A percentile compares a stretch with the other conserved stretches of the same genome.
Evolutionary conservation across 1,284 basidiomycete species (phyloP).

Genomic region (Tilletia caries): DNA sequence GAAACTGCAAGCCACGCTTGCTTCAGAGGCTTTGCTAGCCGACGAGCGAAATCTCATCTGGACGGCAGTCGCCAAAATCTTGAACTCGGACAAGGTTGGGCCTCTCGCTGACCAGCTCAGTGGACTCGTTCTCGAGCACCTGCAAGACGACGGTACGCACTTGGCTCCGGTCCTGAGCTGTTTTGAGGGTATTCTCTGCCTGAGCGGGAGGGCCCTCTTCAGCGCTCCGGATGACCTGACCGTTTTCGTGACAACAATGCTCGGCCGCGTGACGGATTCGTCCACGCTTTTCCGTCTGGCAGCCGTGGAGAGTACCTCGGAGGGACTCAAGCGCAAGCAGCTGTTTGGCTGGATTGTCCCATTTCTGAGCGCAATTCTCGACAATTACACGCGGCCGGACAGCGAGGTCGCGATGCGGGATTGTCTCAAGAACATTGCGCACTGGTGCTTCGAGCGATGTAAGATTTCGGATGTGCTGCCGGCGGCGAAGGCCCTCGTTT

Average conservation of each 20-base stretch:
- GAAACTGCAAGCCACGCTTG: neutral
- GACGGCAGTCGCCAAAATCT: neutral
- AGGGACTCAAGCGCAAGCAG: slow-evolving; percentile 21
- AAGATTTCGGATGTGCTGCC: slow-evolving; percentile 36
- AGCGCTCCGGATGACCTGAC: neutral
- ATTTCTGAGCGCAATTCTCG: slow-evolving; percentile 2
- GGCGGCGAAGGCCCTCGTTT: neutral
- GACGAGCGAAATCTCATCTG: neutral
- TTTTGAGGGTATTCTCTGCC: neutral
- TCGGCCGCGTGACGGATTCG: slow-evolving; percentile 13
- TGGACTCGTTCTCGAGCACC: neutral
- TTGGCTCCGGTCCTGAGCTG: neutral
- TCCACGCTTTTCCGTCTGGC: slow-evolving; percentile 24
- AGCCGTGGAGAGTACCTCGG: slow-evolving; percentile 22
- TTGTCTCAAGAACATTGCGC: slow-evolving; percentile 38
- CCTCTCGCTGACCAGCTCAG: neutral
- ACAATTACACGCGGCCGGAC: neutral
- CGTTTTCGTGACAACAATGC: neutral
- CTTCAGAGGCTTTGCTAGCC: neutral
- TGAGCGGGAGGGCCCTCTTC: neutral
- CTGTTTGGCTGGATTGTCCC: slow-evolving; percentile 30
- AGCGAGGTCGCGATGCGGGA: slow-evolving; percentile 30
- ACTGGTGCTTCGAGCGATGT: slow-evolving; percentile 45
- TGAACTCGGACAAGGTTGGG: neutral
- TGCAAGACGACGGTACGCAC: slow-evolving; percentile 3